Evolutionary conservation across 257 asterid species (phyloP), one percentile per base, ranked within the genome.

Genomic region (Pogostemon cablin): DNA sequence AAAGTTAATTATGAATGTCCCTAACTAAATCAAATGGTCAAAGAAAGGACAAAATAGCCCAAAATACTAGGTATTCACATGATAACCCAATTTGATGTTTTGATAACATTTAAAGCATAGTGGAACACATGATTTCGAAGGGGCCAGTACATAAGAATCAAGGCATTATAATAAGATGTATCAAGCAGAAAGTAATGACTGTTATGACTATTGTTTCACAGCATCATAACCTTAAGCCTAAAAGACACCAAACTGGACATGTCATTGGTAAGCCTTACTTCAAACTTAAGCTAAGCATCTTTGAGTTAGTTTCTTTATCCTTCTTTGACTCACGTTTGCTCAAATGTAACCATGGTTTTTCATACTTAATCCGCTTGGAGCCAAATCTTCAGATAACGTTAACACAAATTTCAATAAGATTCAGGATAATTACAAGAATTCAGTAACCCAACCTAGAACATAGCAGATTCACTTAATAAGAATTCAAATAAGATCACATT

Each of bases 221-320:
- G 35, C 37, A 52, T 63, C 67, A 10, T 46, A 47, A 52, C 60
- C 35, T 48, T 35, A n/a, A 7, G 47, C 69, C 40, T 17, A 20
- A 49, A 50, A 63, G 65, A 40, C 56, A 38, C 12, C 40, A 49
- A 68, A 64, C 57, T 49, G 61, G 35, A 46, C 43, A 65, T 54
- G 35, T 50, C 65, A 65, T 63, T 9, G 8, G 25, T 20, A 20
- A 20, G 25, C 25, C 25, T 20, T 20, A 20, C 25, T 20, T 20
- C 25, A 20, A 20, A 20, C 25, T 20, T 20, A 20, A 20, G 25
- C 25, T 20, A 20, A 20, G 25, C 25, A 20, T 20, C 17, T 20
- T 20, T 20, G 25, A 0, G 25, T 20, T 20, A 20, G 25, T 20
- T 20, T 20, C 25, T 20, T 20, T 20, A 20, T 20, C 25, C 25